Evolutionary conservation across 129 eudicot species (phyloP), one percentile per base, ranked within the genome.

Genomic region (Calendula officinalis): DNA sequence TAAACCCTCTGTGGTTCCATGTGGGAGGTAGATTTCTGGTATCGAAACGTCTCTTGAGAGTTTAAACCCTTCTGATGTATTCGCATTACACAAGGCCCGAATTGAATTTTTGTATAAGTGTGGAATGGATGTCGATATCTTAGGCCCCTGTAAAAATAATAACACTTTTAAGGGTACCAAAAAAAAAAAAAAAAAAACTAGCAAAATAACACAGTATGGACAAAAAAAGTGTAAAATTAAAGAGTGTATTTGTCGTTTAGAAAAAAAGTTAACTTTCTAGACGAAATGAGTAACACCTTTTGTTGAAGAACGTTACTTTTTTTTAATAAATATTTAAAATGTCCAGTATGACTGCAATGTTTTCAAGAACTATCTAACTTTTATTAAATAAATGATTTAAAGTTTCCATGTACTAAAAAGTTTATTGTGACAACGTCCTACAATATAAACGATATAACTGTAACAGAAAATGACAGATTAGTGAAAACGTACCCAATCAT

Each of bases 11-110:
- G 74, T 77, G 30, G 79, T 81, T 30, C 95, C 95, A 7, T 41
- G 61, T 6, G 84, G 89, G 51, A 86, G 88, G 61, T 67, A 75
- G 66, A 90, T 86, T 71, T 90, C 97, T 0, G 97, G 97, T 44
- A 90, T 64, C 15, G 95, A 79, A 0, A 90, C 91, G 45, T 90
- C 97, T 58, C 79, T 83, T 0, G 72, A 22, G 39, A 89, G 86
- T 51, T 64, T 66, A 73, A 90, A 90, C 15, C 83, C 79, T 63
- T 90, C 95, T 2, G 95, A 90, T 41, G 91, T 78, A 55, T 90
- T 90, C 48, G 97, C 97, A 30, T 90, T 90, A 73, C 95, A 90
- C 27, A 90, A 36, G 10, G 86, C 97, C 41, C 97, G 78, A 0
- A 90, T 83, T 1, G 89, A 79, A 56, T 86, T 83, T 43, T 79